A percentile compares a stretch with the other conserved stretches of the same genome.
Evolutionary conservation across 805 yeast species (phyloP).

Genomic region (Schizosaccharomyces lindneri): DNA sequence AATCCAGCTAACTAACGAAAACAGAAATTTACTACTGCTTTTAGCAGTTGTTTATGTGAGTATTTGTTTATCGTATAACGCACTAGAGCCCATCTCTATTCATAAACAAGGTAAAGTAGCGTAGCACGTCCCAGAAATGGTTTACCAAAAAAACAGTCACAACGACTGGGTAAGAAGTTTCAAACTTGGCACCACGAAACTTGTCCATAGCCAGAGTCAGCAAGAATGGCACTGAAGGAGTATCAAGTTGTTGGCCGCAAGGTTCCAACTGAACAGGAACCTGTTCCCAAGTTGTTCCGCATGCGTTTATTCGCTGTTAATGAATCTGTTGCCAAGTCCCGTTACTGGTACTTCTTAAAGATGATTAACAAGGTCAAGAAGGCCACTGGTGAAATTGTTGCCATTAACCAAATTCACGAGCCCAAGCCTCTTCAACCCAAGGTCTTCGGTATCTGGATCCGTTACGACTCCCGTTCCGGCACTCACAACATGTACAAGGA

Average conservation of each 20-base stretch:
- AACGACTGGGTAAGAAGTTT: background rate
- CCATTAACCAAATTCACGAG: constrained; percentile 73
- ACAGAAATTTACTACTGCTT: no score
- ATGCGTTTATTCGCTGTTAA: constrained; percentile 99
- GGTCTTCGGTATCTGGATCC: constrained; percentile 99
- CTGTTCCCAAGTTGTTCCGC: constrained; percentile 99
- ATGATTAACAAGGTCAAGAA: constrained; percentile 98
- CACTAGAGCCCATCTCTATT: no score
- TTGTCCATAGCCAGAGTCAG: background rate
- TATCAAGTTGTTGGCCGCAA: constrained; percentile 99
- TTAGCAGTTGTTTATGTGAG: no score
- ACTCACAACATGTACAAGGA: constrained; percentile 99
- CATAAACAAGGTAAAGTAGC: no score
- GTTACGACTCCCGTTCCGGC: constrained; percentile 99
- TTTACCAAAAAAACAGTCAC: background rate
- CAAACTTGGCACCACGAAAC: background rate
- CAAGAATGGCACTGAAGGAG: constrained; percentile 35
- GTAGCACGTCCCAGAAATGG: background rate
- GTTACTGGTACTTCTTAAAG: constrained; percentile 99
- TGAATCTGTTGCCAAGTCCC: constrained; percentile 97
- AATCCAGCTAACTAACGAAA: no score
- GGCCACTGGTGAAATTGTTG: constrained; percentile 97
- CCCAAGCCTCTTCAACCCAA: constrained; percentile 96
- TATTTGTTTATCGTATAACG: no score
- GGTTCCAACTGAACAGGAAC: constrained; percentile 95